Conservation (phyloP, 257 asterid species). For the Ligustrum vulgare region DNA sequence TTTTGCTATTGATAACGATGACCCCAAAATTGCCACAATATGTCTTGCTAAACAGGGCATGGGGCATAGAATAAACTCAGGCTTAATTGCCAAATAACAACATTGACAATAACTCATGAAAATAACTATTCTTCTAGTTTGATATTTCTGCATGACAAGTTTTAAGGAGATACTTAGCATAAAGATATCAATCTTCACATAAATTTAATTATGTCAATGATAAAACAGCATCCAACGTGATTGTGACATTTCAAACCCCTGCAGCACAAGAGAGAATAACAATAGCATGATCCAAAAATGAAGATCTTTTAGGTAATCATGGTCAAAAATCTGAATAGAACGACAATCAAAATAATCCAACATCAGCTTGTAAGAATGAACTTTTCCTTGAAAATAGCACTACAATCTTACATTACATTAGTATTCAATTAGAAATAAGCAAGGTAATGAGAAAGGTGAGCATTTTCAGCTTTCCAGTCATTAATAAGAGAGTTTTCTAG, state of each 20-base stretch:
- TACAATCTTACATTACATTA: neutral
- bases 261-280: neutral
- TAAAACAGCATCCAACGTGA: neutral
- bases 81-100: neutral
- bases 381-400: neutral
- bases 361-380: neutral
- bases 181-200: neutral
- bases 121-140: neutral
- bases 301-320: neutral
- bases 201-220: neutral
- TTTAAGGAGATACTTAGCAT: neutral
- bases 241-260: neutral
- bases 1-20: neutral
- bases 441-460: neutral
- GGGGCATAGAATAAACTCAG: neutral
- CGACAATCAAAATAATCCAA: neutral
- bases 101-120: neutral
- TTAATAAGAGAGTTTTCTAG: neutral
- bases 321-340: neutral
- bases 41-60: neutral
- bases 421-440: neutral
- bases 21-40: neutral
- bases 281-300: neutral
- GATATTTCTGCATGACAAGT: neutral
- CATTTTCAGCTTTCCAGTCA: neutral